Evolutionary conservation across 805 yeast species (phyloP), one percentile per base, ranked within the genome.

Genomic region (Sugiyamaella qingdaonensis): DNA sequence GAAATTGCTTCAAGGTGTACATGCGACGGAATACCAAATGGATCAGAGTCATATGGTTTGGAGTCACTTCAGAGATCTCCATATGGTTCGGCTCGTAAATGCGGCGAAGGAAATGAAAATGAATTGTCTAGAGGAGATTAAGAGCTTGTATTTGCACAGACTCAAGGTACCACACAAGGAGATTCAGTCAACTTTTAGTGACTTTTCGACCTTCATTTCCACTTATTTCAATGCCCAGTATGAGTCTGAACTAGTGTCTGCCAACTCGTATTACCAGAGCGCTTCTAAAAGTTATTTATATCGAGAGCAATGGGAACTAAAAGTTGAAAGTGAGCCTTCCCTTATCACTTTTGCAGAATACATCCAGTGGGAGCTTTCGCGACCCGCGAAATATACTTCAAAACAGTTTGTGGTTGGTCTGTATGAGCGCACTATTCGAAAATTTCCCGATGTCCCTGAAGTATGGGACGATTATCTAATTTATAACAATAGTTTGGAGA

Each of bases 381-480:
- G 57, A n/a, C 62, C 61, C 2, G 45, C 50, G 14, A 60, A 62
- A 32, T 21, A 44, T 11, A 50, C 54, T 18, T 37, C 53, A 18
- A 44, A 46, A 4, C 63, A 59, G 2, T 43, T 50, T 10, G 46
- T 57, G 11, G 37, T 36, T 2, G 55, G 64, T 0, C 53, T 66
- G 9, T 67, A 62, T 52, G 70, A 67, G 45, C 60, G 70, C 7
- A 57, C 67, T 1, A 10, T 64, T 10, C 13, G 11, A 10, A 9
- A 31, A 3, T 43, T 55, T 27, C 58, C 57, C 1, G 35, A 54
- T 8, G 48, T 46, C 4, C 45, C 64, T 1, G 58, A 57, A 7
- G 50, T 67, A 2, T 67, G 70, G 70, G 62, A 60, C 27, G 61
- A 58, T 32, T 67, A 66, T 54, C 46, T 63, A 9, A 44, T 62